Percentiles rank a stretch among this genome's conserved stretches.
Conservation (phyloP, 202 grass and related monocot species). For the Hordeum pubiflorum region DNA sequence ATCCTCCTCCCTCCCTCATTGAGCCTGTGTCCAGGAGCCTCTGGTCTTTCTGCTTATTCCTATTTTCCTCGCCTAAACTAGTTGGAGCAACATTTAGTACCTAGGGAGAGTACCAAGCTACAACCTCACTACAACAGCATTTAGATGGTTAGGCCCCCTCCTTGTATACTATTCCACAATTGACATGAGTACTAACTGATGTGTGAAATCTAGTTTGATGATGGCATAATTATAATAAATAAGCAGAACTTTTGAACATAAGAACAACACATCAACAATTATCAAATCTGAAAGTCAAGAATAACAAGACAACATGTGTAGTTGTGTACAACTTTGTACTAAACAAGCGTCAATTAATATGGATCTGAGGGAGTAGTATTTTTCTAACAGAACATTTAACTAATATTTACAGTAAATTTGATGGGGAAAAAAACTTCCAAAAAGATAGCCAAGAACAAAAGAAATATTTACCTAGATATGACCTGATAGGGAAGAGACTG, state of each 20-base stretch:
- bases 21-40: background rate
- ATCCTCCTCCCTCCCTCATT: background rate
- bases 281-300: background rate
- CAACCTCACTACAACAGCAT: background rate
- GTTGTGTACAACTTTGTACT: too few relatives aligned
- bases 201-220: background rate
- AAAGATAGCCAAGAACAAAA: conserved; percentile 6
- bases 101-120: background rate
- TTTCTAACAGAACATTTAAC: background rate
- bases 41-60: background rate
- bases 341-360: background rate
- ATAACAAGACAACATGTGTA: background rate
- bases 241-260: background rate
- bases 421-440: background rate
- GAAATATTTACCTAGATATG: conserved; percentile 73
- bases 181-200: background rate
- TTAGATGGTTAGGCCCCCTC: background rate
- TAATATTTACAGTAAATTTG: background rate
- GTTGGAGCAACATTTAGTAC: background rate
- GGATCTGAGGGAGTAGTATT: background rate
- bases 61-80: conserved; percentile 1
- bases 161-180: background rate
- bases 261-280: background rate
- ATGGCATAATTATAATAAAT: background rate
- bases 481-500: conserved; percentile 97